Conservation (phyloP, 1,139 yeast species). For the Candida sanyaensis region DNA sequence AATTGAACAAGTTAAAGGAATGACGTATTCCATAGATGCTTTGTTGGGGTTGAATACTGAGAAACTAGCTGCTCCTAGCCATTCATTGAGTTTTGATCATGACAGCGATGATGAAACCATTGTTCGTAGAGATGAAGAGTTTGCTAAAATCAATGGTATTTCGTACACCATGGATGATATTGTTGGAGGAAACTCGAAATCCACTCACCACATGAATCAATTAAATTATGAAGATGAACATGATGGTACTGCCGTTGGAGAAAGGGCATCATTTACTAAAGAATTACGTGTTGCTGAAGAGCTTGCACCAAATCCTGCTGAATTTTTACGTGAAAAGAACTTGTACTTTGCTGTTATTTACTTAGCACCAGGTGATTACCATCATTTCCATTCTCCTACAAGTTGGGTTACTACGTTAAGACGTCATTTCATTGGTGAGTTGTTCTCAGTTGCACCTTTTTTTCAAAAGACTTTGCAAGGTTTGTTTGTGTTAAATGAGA, state of each 20-base stretch:
- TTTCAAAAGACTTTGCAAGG: slow-evolving; percentile 87
- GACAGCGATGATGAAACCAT: slow-evolving; percentile 45
- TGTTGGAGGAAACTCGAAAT: slow-evolving; percentile 46
- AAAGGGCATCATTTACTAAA: slow-evolving; percentile 35
- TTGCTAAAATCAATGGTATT: slow-evolving; percentile 78
- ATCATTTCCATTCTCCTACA: slow-evolving; percentile 94
- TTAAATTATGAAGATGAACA: slow-evolving; percentile 62
- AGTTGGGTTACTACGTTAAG: slow-evolving; percentile 95
- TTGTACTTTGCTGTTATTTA: slow-evolving; percentile 90
- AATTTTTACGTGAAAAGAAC: slow-evolving; percentile 48
- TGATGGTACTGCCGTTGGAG: slow-evolving; percentile 44
- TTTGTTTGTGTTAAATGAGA: slow-evolving; percentile 86
- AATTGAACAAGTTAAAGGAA: slow-evolving; percentile 96
- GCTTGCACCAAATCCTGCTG: slow-evolving; percentile 40
- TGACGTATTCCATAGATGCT: slow-evolving; percentile 89
- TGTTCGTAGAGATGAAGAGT: slow-evolving; percentile 63
- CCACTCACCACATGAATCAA: slow-evolving; percentile 41
- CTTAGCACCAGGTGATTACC: slow-evolving; percentile 98
- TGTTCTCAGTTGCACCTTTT: slow-evolving; percentile 95
- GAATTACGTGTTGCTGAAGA: slow-evolving; percentile 47
- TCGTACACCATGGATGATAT: slow-evolving; percentile 71
- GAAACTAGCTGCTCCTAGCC: slow-evolving; percentile 60
- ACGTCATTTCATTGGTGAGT: slow-evolving; percentile 94
- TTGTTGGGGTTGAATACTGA: slow-evolving; percentile 67
- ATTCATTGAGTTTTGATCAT: slow-evolving; percentile 50